phyloP scores from a whole-genome alignment of 805 yeast species.

The Pichia californica region DNA sequence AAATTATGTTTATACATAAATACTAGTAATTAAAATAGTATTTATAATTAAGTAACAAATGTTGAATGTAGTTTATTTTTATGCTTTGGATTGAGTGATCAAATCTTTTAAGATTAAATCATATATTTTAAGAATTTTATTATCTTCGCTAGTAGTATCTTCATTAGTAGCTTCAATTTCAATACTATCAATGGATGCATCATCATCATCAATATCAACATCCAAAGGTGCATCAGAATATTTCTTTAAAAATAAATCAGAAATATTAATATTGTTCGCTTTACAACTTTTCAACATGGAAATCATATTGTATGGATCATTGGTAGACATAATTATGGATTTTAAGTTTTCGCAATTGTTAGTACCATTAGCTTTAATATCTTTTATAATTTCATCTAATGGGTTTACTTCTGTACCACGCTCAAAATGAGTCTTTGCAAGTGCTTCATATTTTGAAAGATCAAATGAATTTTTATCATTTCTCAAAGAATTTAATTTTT shows the following conservation, averaged over 20 bases:
- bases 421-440: neutral
- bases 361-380: constrained; percentile 5
- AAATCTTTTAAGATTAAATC: constrained; percentile 23
- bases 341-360: constrained; percentile 7
- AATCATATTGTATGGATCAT: constrained; percentile 17
- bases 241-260: constrained; percentile 13
- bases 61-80: neutral
- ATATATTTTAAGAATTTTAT: constrained; percentile 15
- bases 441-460: neutral
- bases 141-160: constrained; percentile 2
- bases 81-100: constrained; percentile 7
- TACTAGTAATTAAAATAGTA: too few species aligned
- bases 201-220: constrained; percentile 4
- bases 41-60: neutral
- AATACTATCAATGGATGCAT: constrained; percentile 10
- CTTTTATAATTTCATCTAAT: constrained; percentile 1
- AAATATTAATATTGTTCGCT: constrained; percentile 7
- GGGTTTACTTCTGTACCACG: neutral
- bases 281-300: constrained; percentile 9
- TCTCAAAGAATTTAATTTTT: constrained; percentile 1
- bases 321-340: constrained; percentile 4
- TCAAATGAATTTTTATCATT: neutral
- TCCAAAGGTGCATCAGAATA: neutral
- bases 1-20: too few species aligned
- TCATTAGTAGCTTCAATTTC: neutral